Base-by-base conservation (phyloP, 768 basidiomycete genomes). In the Boletales sp. region DNA sequence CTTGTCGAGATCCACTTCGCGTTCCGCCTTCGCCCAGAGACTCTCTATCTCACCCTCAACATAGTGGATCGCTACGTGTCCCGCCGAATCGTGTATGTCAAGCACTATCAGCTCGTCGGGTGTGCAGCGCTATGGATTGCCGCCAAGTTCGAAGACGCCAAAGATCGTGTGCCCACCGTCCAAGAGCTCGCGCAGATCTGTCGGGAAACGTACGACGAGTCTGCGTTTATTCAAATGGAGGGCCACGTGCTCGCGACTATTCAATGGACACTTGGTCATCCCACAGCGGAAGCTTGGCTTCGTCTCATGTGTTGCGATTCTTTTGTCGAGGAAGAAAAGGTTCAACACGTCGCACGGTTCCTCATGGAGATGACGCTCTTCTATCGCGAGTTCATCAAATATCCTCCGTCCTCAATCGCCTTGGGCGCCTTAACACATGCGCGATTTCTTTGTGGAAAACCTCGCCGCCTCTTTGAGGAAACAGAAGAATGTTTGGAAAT, bases 61-160 rank as follows among this genome's bases (percentile, higher is more conserved):
- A 97, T 99, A 65, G 86, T 98, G 70, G 97, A 99, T 72, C 93
- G 97, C 61, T 99, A 98, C 69, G 93, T 98, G 27, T 98, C 97
- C 43, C 94, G 97, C 59, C 90, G 97, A 47, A 87, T 99, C 55
- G 97, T 99, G 53, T 97, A 93, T 74, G 92, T 92, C 76, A 98
- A 95, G 71, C 97, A 99, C 73, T 98, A 99, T 66, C 97, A 99
- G 63, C 88, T 99, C 51, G 95, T 98, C 49, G 97, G 97, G 17
- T 99, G 97, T 64, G 93, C 94, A 19, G 93, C 97, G 35, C 79
- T 99, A 12, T 99, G 97, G 97, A 97, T 98, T 59, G 97, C 97
- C 14, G 90, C 95, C 56, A 99, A 99, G 72, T 99, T 97, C 60
- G 97, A 99, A 72, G 97, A 99, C 64, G 90, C 94, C 19, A 98